Evolutionary conservation across 306 rosid genomes (phyloP).

Genomic region (Alnus rubra): DNA sequence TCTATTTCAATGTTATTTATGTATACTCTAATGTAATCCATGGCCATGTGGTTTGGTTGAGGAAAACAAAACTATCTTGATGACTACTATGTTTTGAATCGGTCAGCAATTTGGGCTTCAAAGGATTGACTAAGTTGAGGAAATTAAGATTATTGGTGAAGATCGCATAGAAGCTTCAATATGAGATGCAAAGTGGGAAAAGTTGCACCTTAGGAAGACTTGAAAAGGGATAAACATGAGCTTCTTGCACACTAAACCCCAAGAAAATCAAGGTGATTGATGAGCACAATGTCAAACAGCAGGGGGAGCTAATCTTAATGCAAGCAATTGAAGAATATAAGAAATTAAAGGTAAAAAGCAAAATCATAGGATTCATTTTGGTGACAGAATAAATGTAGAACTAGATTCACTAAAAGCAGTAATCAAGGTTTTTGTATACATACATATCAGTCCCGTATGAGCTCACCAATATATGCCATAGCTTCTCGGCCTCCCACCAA

Average conservation of each 20-base stretch:
- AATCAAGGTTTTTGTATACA: slow-evolving; percentile 34
- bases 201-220: background rate
- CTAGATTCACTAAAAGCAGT: slow-evolving; percentile 16
- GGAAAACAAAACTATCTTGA: background rate
- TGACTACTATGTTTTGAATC: background rate
- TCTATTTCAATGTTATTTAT: background rate
- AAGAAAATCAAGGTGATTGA: background rate
- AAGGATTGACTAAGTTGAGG: background rate
- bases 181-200: background rate
- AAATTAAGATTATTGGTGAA: background rate
- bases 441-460: slow-evolving; percentile 37
- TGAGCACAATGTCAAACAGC: background rate
- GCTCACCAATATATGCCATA: slow-evolving; percentile 41
- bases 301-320: background rate
- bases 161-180: background rate
- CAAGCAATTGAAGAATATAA: background rate
- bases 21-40: too few relatives aligned
- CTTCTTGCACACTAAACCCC: background rate
- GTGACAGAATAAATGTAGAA: slow-evolving; percentile 27
- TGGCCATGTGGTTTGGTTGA: too few relatives aligned
- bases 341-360: background rate
- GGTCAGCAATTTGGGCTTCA: background rate
- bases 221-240: background rate
- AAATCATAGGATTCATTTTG: slow-evolving; percentile 18
- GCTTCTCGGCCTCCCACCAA: slow-evolving; percentile 39